Evolutionary conservation across 805 yeast genomes (phyloP).

Genomic region (Henningerozyma blattae): DNA sequence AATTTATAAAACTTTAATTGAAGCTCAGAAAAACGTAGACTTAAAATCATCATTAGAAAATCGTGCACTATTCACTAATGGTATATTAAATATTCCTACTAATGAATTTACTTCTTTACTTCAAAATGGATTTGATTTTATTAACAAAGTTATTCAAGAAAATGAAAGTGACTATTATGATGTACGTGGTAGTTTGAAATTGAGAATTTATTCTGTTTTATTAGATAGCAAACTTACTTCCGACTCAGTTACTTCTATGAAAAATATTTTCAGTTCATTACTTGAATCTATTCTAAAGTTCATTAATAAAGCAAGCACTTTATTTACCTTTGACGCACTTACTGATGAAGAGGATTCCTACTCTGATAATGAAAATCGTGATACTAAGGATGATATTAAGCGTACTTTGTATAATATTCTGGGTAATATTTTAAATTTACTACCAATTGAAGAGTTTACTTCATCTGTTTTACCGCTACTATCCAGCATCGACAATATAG

Average conservation of each 20-base stretch:
- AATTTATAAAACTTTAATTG: constrained; percentile 30
- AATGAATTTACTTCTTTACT: constrained; percentile 39
- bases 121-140: constrained; percentile 41
- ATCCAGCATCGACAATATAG: constrained; percentile 23
- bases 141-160: constrained; percentile 39
- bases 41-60: constrained; percentile 29
- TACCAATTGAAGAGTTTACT: constrained; percentile 68
- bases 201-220: constrained; percentile 41
- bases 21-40: constrained; percentile 22
- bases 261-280: constrained; percentile 15
- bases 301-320: constrained; percentile 8
- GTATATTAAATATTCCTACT: constrained; percentile 37
- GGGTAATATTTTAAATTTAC: constrained; percentile 48
- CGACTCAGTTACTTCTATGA: constrained; percentile 8
- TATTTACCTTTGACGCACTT: constrained; percentile 1
- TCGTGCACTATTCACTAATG: constrained; percentile 53
- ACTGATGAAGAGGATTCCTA: constrained; percentile 8
- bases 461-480: constrained; percentile 40
- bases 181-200: constrained; percentile 29
- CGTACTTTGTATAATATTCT: constrained; percentile 42
- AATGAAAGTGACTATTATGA: constrained; percentile 20
- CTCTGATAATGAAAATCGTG: constrained; percentile 11
- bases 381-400: constrained; percentile 23
- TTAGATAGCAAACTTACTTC: constrained; percentile 27
- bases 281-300: constrained; percentile 15